Base-by-base conservation (phyloP, 345 rosid species). In the Melaleuca alternifolia region DNA sequence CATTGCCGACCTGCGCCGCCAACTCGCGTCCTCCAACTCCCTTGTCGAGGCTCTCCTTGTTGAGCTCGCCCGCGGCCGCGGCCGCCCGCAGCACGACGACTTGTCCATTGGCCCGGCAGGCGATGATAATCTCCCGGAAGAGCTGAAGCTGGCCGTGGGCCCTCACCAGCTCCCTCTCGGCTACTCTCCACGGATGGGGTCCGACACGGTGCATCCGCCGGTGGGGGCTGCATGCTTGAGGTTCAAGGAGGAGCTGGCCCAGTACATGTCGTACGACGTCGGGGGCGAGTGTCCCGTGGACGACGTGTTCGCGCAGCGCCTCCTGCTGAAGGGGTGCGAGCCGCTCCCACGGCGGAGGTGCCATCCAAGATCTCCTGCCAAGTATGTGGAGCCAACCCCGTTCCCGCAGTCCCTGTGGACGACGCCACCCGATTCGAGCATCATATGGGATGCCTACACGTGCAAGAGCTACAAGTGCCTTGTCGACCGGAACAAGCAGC, bases 281-380 rank as follows among this genome's bases (percentile, higher is more conserved):
- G 94, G 94, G 2, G 92, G 90, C 8, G 92, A 89, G 50, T 92
- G 96, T 14, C 93, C 92, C 4, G 62, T 84, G 1, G 95, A 93
- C 83, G 93, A 92, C 83, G 90, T 84, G 51, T 92, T 93, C 61
- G 92, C 93, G 44, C 95, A 93, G 56, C 89, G 86, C 86, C 88
- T 94, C 50, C 85, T 92, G 87, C 88, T 93, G 54, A 91, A 87
- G 54, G 95, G 93, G 5, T 91, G 94, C 33, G 94, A 94, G 84
- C 93, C 95, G 8, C 91, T 94, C 61, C 94, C 93, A 23, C 89
- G 89, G 30, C 51, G 93, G 48, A 86, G 93, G 79, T 94, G 96
- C 89, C 92, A 85, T 15, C 90, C 92, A 0, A 90, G 84, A 56
- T 85, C 92, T 30, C 92, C 90, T 5, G 41, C 14, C 5, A 89